A percentile compares a stretch with the other conserved stretches of the same genome.
Conservation (phyloP, 2,329 filamentous ascomycete species). For the Phaeosphaeriaceae sp. region DNA sequence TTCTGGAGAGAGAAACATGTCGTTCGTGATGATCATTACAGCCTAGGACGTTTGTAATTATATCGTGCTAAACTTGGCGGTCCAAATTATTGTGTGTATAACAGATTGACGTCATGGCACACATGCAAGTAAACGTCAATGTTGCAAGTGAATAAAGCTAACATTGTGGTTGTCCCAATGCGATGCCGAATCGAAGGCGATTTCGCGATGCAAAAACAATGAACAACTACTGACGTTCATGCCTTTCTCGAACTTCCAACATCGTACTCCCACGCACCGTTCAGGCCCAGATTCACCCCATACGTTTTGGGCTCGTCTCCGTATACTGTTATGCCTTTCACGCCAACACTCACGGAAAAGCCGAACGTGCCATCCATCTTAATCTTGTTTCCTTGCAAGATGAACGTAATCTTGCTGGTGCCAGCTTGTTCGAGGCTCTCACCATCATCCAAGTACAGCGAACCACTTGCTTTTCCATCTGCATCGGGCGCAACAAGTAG, state of each 20-base stretch:
- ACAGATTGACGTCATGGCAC: background rate
- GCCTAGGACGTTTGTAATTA: background rate
- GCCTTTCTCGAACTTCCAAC: conserved; percentile 14
- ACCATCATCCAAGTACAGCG: conserved; percentile 80
- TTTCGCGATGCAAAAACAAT: background rate
- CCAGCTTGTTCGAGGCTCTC: conserved; percentile 66
- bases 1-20: background rate
- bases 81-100: background rate
- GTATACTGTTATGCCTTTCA: conserved; percentile 34
- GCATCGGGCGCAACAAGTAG: conserved; percentile 71
- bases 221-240: background rate
- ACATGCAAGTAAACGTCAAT: background rate
- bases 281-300: conserved; percentile 30
- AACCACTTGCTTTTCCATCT: conserved; percentile 69
- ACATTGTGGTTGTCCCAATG: no score
- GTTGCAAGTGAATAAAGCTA: no score
- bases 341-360: conserved; percentile 46
- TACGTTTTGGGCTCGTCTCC: conserved; percentile 25
- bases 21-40: background rate
- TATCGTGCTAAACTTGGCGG: background rate
- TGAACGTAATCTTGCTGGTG: conserved; percentile 66
- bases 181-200: no score
- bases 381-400: conserved; percentile 62
- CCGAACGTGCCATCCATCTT: conserved; percentile 62
- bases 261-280: conserved; percentile 27